These are phyloP conservation scores for Fusarium nodosum DNA, from an alignment of 2,329 filamentous ascomycete species.

Conservation along the genomic window DNA sequence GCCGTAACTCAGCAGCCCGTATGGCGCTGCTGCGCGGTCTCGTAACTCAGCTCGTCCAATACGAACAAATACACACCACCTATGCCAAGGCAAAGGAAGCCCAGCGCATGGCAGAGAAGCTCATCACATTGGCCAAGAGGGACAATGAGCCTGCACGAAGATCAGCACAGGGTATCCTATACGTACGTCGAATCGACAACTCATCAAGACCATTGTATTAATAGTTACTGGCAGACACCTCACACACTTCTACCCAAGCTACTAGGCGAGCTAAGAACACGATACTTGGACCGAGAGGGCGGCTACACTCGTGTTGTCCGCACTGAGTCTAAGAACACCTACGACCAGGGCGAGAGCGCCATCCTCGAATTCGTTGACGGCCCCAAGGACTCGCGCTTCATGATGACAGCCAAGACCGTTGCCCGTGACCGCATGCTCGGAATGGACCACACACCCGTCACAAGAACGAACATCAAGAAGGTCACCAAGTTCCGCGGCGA, in stretches of 20 bases:
- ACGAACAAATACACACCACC: slow-evolving; percentile 95
- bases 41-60: slow-evolving; percentile 92
- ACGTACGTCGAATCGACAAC: slow-evolving; percentile 69
- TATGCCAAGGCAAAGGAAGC: slow-evolving; percentile 98
- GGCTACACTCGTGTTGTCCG: slow-evolving; percentile 96
- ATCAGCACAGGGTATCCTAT: slow-evolving; percentile 85
- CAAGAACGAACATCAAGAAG: slow-evolving; percentile 83
- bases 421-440: slow-evolving; percentile 72
- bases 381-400: slow-evolving; percentile 92
- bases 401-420: slow-evolving; percentile 89
- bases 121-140: slow-evolving; percentile 93
- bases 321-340: slow-evolving; percentile 86
- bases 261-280: slow-evolving; percentile 83
- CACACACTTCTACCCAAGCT: slow-evolving; percentile 83
- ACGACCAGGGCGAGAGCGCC: slow-evolving; percentile 88
- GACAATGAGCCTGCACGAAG: slow-evolving; percentile 85
- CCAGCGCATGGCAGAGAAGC: slow-evolving; percentile 91
- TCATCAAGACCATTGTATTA: slow-evolving; percentile 15
- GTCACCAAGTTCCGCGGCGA: slow-evolving; percentile 84
- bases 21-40: slow-evolving; percentile 95
- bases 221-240: slow-evolving; percentile 67
- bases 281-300: slow-evolving; percentile 84
- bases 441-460: slow-evolving; percentile 76
- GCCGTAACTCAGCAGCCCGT: slow-evolving; percentile 87
- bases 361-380: slow-evolving; percentile 97